Base-by-base conservation (phyloP, 176 grass and related monocot species). In the Panicum miliaceum region DNA sequence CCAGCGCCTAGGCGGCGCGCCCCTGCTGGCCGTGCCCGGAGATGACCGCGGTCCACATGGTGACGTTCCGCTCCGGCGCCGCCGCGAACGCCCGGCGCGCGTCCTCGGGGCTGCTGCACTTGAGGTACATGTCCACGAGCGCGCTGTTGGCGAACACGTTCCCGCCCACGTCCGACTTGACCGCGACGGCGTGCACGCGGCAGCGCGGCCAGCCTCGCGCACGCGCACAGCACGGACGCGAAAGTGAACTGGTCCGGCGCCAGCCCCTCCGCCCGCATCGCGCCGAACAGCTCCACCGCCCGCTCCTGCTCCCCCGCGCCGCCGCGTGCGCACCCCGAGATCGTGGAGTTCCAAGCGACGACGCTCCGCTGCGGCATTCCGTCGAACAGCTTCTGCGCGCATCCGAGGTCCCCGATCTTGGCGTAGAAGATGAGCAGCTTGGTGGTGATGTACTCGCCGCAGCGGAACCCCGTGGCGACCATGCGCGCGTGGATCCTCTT, bases 211-310 rank as follows among this genome's bases (percentile, higher is more conserved):
- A 92, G 77, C 77, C 81, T 71, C n/a, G 91, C 91, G 81, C 87
- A 87, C 58, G 87, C 87, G 66, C 84, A 64, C 18, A 92, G 81
- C 65, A 84, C 87, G 7, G 91, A 92, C 64, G 76, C 71, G 80
- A 92, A 85, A 77, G 91, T 92, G 84, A 90, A 90, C 71, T 92
- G 87, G 77, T 92, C 91, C 45, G 87, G 91, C 32, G 51, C 12
- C 40, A 90, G 22, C 20, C 81, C 84, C 32, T 34, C 56, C 15
- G 71, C 70, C 4, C 91, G 81, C 91, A 92, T 75, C 32, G 41
- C 53, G 4, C 0, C 63, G 23, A 87, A 92, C 68, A 87, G 68
- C 34, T 78, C 81, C 71, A 85, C 29, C 58, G 80, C 91, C 65
- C 23, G 11, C 35, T 36, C 64, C 81, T 76, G 54, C 9, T 25